Base-by-base conservation (phyloP, 1,139 yeast species). In the Kurtzmaniella natalensis region DNA sequence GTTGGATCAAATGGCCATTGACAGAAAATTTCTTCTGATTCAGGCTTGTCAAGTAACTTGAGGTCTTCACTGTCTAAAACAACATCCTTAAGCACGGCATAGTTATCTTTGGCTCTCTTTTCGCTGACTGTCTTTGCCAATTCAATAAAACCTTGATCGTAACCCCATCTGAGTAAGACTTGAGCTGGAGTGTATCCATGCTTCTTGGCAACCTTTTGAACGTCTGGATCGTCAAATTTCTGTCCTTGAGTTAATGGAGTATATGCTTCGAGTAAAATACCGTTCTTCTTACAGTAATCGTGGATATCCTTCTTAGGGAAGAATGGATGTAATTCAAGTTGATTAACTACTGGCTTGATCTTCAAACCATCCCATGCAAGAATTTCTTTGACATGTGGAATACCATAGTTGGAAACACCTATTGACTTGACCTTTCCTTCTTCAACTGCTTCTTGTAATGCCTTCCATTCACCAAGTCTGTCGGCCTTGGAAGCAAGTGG, bases 291-390 rank as follows among this genome's bases (percentile, higher is more conserved):
- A 41, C 82, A 78, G 55, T 59, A 79, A 25, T 71, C 69, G 3
- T 76, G 75, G 34, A 82, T 57, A 25, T 81, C 81, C 24, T 63
- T 61, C 46, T 86, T 66, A 83, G 78, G 80, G 37, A 80, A 65
- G 86, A 87, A 82, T 1, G 89, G 92, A 41, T 84, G 78, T 14
- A 81, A 71, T 54, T 81, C 89, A 41, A 82, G 71, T 52, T 79
- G 83, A 47, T 81, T 75, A 7, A 76, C 73, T 7, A 49, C 80
- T 0, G 89, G 89, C 39, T 62, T 64, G 38, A 69, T 50, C 43
- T 59, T 71, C 37, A 78, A 56, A 1, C 64, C 72, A 0, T 64
- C 57, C 78, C 82, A 78, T n/a, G 50, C 44, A 19, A 77, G 51
- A 22, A 81, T 59, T 53, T 81, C 83, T 41, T 76, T 61, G 11